A percentile compares a stretch with the other conserved stretches of the same genome.
phyloP scores from a whole-genome alignment of 805 yeast species.

The Ogataea parapolymorpha region DNA sequence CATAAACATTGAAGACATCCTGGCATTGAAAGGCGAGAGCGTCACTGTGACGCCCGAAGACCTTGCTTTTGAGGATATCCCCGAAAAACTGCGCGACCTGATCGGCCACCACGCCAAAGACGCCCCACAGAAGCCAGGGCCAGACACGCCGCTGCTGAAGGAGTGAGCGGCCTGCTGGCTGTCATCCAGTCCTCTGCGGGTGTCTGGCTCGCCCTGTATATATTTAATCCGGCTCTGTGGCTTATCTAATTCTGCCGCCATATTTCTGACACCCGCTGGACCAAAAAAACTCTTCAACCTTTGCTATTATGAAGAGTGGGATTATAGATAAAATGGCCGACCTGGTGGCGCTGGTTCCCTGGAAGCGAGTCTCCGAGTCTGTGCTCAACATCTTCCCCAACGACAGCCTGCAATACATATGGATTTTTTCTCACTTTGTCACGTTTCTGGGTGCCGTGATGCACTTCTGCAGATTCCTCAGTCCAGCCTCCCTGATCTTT shows the following conservation, averaged over 20 bases:
- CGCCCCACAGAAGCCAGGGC: constrained; percentile 46
- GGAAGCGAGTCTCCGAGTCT: constrained; percentile 7
- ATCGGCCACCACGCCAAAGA: constrained; percentile 70
- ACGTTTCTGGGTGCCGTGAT: constrained; percentile 20
- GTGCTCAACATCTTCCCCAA: constrained; percentile 9
- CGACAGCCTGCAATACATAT: constrained; percentile 20
- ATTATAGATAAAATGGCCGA: constrained; percentile 8
- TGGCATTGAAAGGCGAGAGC: constrained; percentile 72
- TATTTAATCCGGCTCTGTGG: not conserved
- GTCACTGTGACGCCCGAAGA: constrained; percentile 65
- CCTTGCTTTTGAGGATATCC: constrained; percentile 65
- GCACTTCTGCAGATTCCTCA: constrained; percentile 11
- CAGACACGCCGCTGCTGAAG: constrained; percentile 5
- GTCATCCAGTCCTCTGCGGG: not conserved
- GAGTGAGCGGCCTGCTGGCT: not conserved
- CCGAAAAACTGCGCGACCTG: constrained; percentile 46
- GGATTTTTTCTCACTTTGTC: constrained; percentile 23
- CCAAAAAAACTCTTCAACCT: constrained; percentile 4
- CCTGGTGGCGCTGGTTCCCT: constrained; percentile 11
- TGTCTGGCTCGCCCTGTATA: not conserved
- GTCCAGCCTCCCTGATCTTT: constrained; percentile 8
- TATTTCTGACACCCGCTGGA: constrained; percentile 4
- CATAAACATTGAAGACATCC: constrained; percentile 75
- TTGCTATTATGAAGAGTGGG: constrained; percentile 19
- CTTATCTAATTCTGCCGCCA: constrained; percentile 4